Conservation (phyloP, 139 green algal genomes). For the Micractinium sp. region DNA sequence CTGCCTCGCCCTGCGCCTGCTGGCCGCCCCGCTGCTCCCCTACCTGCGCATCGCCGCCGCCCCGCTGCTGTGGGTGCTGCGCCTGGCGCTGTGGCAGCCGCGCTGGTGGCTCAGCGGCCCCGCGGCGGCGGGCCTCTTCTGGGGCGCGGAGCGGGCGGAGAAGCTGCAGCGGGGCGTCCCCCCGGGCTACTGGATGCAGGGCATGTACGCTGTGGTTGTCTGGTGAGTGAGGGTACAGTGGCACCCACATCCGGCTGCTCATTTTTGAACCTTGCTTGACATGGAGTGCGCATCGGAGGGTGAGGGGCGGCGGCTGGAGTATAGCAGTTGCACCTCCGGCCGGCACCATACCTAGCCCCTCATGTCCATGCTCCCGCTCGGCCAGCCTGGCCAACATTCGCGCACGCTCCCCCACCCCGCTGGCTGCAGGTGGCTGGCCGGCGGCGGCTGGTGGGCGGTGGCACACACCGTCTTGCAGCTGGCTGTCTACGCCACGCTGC, state of each 20-base stretch:
- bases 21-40: background rate
- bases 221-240: background rate
- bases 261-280: background rate
- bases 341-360: too few species aligned
- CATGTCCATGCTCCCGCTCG: background rate
- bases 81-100: slow-evolving; percentile 12
- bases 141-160: background rate
- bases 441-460: slow-evolving; percentile 21
- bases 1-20: background rate
- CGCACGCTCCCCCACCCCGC: background rate
- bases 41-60: background rate
- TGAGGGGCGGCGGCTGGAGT: too few species aligned
- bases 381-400: background rate
- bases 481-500: background rate
- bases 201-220: background rate
- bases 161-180: background rate
- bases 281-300: background rate
- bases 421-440: slow-evolving; percentile 7
- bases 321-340: too few species aligned
- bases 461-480: background rate
- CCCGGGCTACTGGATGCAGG: background rate
- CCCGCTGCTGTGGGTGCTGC: background rate
- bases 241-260: background rate
- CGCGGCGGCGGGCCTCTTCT: background rate
- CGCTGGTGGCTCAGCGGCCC: slow-evolving; percentile 23